Conservation (phyloP, 805 yeast genomes). For the Starmerella apis region DNA sequence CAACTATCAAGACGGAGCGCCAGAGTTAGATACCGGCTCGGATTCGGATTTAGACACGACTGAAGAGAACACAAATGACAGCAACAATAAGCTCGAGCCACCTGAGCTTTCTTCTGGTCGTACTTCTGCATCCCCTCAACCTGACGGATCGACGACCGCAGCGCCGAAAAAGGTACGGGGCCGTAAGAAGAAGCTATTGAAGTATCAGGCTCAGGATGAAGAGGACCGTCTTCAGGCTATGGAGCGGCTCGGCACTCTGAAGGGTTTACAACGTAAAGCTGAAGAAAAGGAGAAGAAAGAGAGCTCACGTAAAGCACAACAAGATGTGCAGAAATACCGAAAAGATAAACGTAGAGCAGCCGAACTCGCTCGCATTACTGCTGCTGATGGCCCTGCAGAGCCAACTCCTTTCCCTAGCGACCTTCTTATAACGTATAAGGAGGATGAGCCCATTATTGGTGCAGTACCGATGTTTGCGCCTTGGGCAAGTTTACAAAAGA, state of each 20-base stretch:
- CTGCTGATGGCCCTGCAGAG: constrained; percentile 30
- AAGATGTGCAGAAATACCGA: constrained; percentile 32
- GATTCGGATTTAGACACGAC: not conserved
- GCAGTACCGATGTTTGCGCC: constrained; percentile 88
- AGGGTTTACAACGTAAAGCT: constrained; percentile 38
- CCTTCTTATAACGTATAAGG: constrained; percentile 27
- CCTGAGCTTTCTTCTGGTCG: not conserved
- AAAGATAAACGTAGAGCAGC: constrained; percentile 38
- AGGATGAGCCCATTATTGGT: constrained; percentile 46
- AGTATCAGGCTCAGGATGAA: constrained; percentile 86
- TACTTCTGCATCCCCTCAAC: not conserved
- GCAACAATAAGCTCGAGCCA: not conserved
- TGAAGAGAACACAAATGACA: constrained; percentile 16
- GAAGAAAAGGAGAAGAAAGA: constrained; percentile 33
- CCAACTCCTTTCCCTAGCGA: constrained; percentile 39
- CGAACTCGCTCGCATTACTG: constrained; percentile 38
- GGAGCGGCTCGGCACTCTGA: constrained; percentile 76
- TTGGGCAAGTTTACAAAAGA: constrained; percentile 66
- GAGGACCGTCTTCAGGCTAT: constrained; percentile 67
- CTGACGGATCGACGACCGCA: not conserved
- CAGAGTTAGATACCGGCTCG: not conserved
- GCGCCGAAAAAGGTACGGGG: constrained; percentile 49
- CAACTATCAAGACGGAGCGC: not conserved
- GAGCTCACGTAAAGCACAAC: constrained; percentile 33
- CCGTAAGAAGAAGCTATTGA: constrained; percentile 66